Base-by-base conservation (phyloP, 257 asterid species). In the Paulownia fortunei region DNA sequence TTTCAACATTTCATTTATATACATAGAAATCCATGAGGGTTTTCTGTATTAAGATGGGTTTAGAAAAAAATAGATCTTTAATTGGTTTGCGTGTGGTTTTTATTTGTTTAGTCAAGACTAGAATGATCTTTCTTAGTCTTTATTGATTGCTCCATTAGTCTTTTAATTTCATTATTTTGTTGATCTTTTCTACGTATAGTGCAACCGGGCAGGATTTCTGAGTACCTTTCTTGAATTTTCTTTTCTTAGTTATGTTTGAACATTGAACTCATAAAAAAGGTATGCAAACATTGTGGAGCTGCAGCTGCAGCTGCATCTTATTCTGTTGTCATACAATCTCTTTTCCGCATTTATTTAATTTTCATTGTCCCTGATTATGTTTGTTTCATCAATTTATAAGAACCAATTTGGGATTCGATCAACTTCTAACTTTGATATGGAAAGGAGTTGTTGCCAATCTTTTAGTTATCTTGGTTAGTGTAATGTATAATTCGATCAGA, bases 1-100 rank as follows among this genome's bases (percentile, higher is more conserved):
- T 72, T 21, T 23, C 37, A 24, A 21, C 10, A 4, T 47, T 72
- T 64, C 68, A 13, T 62, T 26, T 9, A 16, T 64, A 34, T 56
- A 42, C 37, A 19, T 65, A 12, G 34, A 42, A 44, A 44, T 78
- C 59, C 11, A 65, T 24, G 75, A 66, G 80, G 73, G 73, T 56
- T 82, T 65, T 65, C 68, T 30, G 66, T 64, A 59, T 69, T 74
- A 65, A 37, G 58, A 56, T 47, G 65, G 83, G 65, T 74, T 79
- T 72, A 15, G 16, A 44, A 18, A 3, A 6, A 32, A n/a, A 5
- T 49, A 44, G 77, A 79, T 83, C 79, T 79, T 16, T 36, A 46
- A 62, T 82, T 56, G 73, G 21, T 68, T 30, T 47, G n/a, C 4
- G 54, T 12, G 3, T 41, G 16, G 16, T 52, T 13, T 71, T 46